Evolutionary conservation across 75 land plant genomes (phyloP), one percentile per base, ranked within the genome.

Genomic region (Picea sitchensis): DNA sequence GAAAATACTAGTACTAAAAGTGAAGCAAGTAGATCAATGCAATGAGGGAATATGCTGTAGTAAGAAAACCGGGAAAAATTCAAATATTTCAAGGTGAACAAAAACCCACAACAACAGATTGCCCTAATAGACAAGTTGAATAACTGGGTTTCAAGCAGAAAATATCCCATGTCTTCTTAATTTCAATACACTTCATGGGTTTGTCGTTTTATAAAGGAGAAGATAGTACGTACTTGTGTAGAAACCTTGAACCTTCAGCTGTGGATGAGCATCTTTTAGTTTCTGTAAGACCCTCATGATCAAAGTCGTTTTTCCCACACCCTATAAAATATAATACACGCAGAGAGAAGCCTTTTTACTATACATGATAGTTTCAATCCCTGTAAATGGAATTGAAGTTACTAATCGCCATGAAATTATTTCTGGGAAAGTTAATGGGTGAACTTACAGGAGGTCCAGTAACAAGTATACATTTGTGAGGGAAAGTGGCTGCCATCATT

Each of bases 241-340:
- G 78, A 93, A 93, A 20, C 95, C 94, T 32, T 81, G 93, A 31
- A 88, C 75, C 23, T 84, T 87, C 2, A 91, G 77, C 14, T 69
- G 75, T 23, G 95, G 94, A 77, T 89, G 84, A 6, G 90, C 67
- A 26, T 47, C 11, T 81, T 78, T 87, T 65, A 93, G 85, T 32
- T 32, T 81, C 13, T 93, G 91, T 54, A 91, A 18, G 8, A 91
- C 93, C 64, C 82, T 80, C 81, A 80, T 88, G 9, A 93, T 86
- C 72, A 91, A 84, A 20, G 93, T 93, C 23, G 90, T 91, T 80
- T 93, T 93, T 20, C 95, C 95, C 36, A 93, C 81, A 7, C 95
- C 95, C 95, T 91, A 60, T 64, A 81, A 74, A 72, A 71, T 8
- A 54, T 3, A 63, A 54, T 13, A 21, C 26, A 61, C 18, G 14